phyloP scores from a whole-genome alignment of 441 rosid species.

The Dalechampia spathulata region DNA sequence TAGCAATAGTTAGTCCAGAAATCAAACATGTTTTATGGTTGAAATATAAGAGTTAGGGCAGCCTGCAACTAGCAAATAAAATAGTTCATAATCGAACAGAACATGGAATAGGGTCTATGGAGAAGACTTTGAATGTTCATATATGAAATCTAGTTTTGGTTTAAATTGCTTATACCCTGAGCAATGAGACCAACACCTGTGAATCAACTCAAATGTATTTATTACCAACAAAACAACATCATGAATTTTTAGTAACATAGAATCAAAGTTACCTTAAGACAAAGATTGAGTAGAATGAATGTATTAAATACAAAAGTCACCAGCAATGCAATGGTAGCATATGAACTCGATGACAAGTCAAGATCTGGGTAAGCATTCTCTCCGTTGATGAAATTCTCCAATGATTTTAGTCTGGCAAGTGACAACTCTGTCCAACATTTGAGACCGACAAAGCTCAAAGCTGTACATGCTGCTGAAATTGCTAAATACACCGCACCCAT shows the following conservation, averaged over 20 bases:
- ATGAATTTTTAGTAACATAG: slow-evolving; percentile 7
- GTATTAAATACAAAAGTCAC: slow-evolving; percentile 71
- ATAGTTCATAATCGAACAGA: no score
- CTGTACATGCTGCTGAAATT: slow-evolving; percentile 55
- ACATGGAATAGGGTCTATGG: no score
- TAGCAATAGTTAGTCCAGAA: no score
- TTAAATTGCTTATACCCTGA: no score
- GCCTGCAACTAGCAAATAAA: no score
- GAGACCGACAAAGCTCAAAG: slow-evolving; percentile 66
- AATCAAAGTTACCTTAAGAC: slow-evolving; percentile 62
- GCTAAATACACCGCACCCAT: slow-evolving; percentile 74
- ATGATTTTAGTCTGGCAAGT: slow-evolving; percentile 44
- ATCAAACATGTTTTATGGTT: no score
- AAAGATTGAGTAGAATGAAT: slow-evolving; percentile 68
- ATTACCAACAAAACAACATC: no score
- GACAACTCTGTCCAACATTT: slow-evolving; percentile 70
- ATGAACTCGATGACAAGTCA: slow-evolving; percentile 66
- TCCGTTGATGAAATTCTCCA: slow-evolving; percentile 32
- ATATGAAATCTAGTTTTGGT: no score
- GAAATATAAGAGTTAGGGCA: no score
- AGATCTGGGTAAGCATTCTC: slow-evolving; percentile 49
- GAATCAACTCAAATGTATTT: no score
- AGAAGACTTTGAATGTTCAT: no score
- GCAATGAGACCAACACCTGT: no score
- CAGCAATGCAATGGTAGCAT: slow-evolving; percentile 50